Conservation (phyloP, 1,284 basidiomycete species). For the Ceratobasidium sp. region DNA sequence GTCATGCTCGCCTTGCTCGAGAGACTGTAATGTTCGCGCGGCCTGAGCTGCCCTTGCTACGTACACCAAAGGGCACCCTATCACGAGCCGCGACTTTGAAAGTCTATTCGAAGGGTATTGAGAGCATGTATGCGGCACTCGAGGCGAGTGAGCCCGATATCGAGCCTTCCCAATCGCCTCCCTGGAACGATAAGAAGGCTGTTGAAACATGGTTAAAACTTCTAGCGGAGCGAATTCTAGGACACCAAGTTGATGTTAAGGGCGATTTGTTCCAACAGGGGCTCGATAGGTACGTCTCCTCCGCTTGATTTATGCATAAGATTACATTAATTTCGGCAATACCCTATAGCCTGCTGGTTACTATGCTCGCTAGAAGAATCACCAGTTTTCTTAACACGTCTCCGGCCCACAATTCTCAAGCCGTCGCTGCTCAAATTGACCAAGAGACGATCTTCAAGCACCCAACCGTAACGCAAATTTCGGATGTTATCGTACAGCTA, state of each 20-base stretch:
- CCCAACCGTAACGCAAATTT: neutral
- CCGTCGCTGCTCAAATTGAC: neutral
- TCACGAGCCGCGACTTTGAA: constrained; percentile 40
- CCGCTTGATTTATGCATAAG: neutral
- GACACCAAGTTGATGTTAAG: neutral
- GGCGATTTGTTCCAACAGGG: constrained; percentile 38
- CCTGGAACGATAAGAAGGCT: neutral
- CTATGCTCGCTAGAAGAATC: neutral
- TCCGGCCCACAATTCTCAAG: neutral
- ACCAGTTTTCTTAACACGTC: neutral
- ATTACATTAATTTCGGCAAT: neutral
- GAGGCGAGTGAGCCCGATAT: neutral
- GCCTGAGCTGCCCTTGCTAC: constrained; percentile 6
- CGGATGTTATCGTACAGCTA: neutral
- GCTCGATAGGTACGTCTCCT: constrained; percentile 23
- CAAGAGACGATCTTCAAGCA: constrained; percentile 8
- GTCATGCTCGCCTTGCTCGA: constrained; percentile 61
- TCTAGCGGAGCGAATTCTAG: neutral
- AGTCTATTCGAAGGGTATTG: constrained; percentile 48
- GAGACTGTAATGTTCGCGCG: constrained; percentile 48
- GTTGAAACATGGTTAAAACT: constrained; percentile 3
- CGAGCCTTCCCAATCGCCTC: neutral
- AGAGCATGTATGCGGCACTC: constrained; percentile 46
- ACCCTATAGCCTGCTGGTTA: constrained; percentile 11
- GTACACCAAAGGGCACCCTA: constrained; percentile 46